These are phyloP conservation scores for Heterobasidion occidentale DNA, from an alignment of 1,284 basidiomycete species.

Conservation along the genomic window DNA sequence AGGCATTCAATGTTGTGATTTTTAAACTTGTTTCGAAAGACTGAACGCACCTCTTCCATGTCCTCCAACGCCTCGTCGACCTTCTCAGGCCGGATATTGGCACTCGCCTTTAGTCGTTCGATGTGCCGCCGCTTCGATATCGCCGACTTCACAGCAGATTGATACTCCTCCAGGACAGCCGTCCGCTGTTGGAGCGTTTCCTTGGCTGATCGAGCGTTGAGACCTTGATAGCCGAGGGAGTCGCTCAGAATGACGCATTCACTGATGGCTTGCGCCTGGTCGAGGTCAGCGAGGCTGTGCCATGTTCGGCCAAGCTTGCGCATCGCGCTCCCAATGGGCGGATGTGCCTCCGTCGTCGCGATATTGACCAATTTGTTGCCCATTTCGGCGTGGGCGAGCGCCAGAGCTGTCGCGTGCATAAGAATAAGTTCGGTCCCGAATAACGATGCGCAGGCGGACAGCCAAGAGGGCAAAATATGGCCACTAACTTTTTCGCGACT, in stretches of 20 bases:
- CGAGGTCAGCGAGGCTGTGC: constrained; percentile 79
- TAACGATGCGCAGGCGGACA: neutral
- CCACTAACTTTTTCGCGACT: constrained; percentile 65
- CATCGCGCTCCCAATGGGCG: constrained; percentile 70
- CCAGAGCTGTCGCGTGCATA: constrained; percentile 46
- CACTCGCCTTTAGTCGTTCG: constrained; percentile 84
- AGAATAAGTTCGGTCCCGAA: neutral
- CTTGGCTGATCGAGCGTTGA: constrained; percentile 92
- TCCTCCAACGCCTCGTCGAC: constrained; percentile 93
- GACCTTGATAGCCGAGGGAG: constrained; percentile 86
- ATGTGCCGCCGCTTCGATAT: constrained; percentile 88
- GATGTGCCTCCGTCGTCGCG: constrained; percentile 82
- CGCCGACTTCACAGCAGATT: constrained; percentile 81
- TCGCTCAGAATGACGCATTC: constrained; percentile 92
- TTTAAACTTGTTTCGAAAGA: neutral
- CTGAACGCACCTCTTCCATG: constrained; percentile 72
- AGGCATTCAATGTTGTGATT: neutral
- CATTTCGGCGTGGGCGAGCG: constrained; percentile 73
- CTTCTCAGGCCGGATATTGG: constrained; percentile 76
- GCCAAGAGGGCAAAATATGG: neutral
- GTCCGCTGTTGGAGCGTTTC: constrained; percentile 86
- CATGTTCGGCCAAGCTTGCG: constrained; percentile 79
- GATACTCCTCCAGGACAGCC: constrained; percentile 86
- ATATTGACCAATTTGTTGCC: constrained; percentile 85
- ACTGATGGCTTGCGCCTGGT: constrained; percentile 81